A percentile compares a stretch with the other conserved stretches of the same genome.
Evolutionary conservation across 2,329 filamentous ascomycete species (phyloP).

Genomic region (Akanthomyces uredinophilus): DNA sequence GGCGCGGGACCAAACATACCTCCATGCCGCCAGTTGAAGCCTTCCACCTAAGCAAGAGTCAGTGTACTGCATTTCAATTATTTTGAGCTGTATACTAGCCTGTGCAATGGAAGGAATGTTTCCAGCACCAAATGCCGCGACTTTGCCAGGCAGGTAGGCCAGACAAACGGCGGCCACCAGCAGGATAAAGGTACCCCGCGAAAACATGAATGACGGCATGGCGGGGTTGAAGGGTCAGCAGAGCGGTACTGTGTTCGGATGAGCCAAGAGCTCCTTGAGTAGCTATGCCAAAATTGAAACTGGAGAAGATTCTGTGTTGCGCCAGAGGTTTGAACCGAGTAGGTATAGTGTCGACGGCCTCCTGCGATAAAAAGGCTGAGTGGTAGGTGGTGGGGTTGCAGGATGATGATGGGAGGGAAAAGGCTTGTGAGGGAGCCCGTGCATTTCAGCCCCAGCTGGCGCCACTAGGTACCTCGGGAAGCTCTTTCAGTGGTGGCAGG

Average conservation of each 20-base stretch:
- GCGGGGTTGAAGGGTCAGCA: conserved; percentile 7
- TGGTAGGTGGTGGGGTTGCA: conserved; percentile 4
- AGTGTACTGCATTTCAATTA: not conserved
- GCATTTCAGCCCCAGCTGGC: not conserved
- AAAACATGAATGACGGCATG: conserved; percentile 45
- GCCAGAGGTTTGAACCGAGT: not conserved
- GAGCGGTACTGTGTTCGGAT: not conserved
- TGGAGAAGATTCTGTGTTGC: not conserved
- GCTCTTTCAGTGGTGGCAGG: no score
- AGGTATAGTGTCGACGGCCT: not conserved
- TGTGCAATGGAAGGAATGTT: conserved; percentile 63
- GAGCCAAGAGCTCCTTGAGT: not conserved
- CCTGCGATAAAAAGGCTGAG: not conserved
- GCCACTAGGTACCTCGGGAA: not conserved
- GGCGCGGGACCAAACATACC: conserved; percentile 32
- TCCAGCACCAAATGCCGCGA: conserved; percentile 61
- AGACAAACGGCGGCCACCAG: conserved; percentile 46
- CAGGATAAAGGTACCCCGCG: conserved; percentile 48
- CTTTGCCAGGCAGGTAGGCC: conserved; percentile 51
- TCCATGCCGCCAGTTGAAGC: conserved; percentile 66
- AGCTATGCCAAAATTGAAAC: not conserved
- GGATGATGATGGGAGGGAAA: not conserved
- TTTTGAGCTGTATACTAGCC: conserved; percentile 22
- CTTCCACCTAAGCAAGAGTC: conserved; percentile 50
- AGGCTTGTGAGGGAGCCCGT: conserved; percentile 8